A percentile compares a stretch with the other conserved stretches of the same genome.
Conservation (phyloP, 2,329 filamentous ascomycete genomes). For the Apiospora phragmitis region DNA sequence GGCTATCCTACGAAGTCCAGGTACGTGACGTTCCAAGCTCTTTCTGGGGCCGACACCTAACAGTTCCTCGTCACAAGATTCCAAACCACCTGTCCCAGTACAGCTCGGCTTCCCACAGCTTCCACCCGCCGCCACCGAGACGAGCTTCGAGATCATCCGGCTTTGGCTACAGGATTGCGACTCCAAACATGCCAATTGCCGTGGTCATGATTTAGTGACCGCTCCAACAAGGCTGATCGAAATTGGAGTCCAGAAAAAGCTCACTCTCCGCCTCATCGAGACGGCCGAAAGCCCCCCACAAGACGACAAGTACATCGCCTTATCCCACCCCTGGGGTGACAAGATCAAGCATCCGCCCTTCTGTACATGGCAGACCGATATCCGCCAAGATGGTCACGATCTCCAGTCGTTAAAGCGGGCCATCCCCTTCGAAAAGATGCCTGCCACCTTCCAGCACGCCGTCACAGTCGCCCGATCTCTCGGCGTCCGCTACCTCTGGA, state of each 20-base stretch:
- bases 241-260: not conserved
- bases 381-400: not conserved
- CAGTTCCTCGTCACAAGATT: not conserved
- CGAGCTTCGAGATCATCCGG: not conserved
- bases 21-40: not conserved
- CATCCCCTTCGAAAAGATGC: not conserved
- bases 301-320: not conserved
- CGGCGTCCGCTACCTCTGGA: constrained; percentile 19
- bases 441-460: constrained; percentile 18
- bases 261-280: not conserved
- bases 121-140: not conserved
- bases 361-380: not conserved
- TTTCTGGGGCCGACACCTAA: not conserved
- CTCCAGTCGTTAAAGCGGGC: not conserved
- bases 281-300: not conserved
- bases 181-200: not conserved
- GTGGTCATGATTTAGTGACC: not conserved
- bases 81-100: not conserved
- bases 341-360: not conserved
- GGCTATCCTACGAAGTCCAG: not conserved
- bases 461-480: constrained; percentile 18
- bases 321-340: not conserved
- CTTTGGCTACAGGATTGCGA: not conserved
- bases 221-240: not conserved
- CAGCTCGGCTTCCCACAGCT: not conserved